These are phyloP conservation scores for Mycena alexandri DNA, from an alignment of 768 basidiomycete genomes.

Conservation along the genomic window DNA sequence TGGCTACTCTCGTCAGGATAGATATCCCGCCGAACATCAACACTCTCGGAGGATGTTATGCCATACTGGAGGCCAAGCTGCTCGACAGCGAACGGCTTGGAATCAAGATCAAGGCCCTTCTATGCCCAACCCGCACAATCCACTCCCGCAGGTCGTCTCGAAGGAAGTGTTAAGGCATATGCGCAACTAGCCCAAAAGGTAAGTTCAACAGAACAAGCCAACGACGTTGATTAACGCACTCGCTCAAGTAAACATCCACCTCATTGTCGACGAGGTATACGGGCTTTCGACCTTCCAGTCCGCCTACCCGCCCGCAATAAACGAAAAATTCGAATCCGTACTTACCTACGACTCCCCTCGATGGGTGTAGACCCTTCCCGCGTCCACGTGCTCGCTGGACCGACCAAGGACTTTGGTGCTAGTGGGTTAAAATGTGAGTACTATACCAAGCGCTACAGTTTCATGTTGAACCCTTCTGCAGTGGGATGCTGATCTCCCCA, in stretches of 20 bases:
- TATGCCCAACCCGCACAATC: slow-evolving; percentile 50
- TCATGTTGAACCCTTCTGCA: not conserved
- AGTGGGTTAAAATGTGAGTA: slow-evolving; percentile 42
- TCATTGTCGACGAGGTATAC: slow-evolving; percentile 49
- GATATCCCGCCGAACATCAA: slow-evolving; percentile 20
- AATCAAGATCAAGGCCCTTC: slow-evolving; percentile 40
- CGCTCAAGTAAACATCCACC: slow-evolving; percentile 42
- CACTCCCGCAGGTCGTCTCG: slow-evolving; percentile 41
- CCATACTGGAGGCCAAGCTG: slow-evolving; percentile 40
- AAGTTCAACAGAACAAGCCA: not conserved
- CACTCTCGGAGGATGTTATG: slow-evolving; percentile 36
- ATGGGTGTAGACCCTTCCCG: slow-evolving; percentile 41
- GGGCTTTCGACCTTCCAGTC: slow-evolving; percentile 42
- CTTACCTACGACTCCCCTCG: slow-evolving; percentile 39
- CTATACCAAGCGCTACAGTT: not conserved
- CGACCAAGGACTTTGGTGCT: slow-evolving; percentile 48
- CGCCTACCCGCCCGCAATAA: slow-evolving; percentile 34
- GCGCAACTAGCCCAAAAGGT: slow-evolving; percentile 37
- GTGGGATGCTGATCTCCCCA: slow-evolving; percentile 42
- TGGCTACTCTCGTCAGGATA: slow-evolving; percentile 20
- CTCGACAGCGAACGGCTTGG: slow-evolving; percentile 35
- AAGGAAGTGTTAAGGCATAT: slow-evolving; percentile 42
- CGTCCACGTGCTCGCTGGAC: slow-evolving; percentile 46
- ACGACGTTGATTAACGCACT: too few species aligned
- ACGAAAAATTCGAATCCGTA: slow-evolving; percentile 39